Evolutionary conservation across 495 filamentous ascomycete genomes (phyloP).

Genomic region (Trichocladium antarcticum): DNA sequence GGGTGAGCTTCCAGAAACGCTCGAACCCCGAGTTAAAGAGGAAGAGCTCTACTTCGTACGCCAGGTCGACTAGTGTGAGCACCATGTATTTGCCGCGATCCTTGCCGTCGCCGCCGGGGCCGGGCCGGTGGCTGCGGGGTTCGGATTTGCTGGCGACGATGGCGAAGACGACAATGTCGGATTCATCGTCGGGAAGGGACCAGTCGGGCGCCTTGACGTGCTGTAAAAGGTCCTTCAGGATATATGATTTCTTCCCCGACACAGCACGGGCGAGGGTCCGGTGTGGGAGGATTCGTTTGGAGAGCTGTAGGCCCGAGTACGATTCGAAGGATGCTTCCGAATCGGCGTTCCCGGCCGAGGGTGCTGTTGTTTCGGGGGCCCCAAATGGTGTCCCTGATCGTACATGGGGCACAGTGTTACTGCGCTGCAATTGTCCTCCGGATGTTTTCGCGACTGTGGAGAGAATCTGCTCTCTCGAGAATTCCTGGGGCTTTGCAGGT

Average conservation of each 20-base stretch:
- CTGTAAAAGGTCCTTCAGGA: constrained; percentile 72
- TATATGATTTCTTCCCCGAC: constrained; percentile 60
- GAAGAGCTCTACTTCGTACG: constrained; percentile 84
- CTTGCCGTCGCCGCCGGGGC: constrained; percentile 43
- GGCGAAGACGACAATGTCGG: constrained; percentile 77
- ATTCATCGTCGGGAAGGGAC: constrained; percentile 69
- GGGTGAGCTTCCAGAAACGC: constrained; percentile 77
- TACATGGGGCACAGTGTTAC: constrained; percentile 41
- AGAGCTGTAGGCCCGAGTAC: constrained; percentile 75
- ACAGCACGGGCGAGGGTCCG: constrained; percentile 62
- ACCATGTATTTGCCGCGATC: constrained; percentile 79
- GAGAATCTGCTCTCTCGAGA: constrained; percentile 55
- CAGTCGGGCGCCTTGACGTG: constrained; percentile 75
- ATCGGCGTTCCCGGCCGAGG: not conserved
- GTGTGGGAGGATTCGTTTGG: constrained; percentile 78
- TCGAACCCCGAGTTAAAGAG: constrained; percentile 87
- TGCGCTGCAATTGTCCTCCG: constrained; percentile 35
- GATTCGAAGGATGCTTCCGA: constrained; percentile 57
- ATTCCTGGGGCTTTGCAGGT: constrained; percentile 39
- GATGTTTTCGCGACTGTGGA: constrained; percentile 26
- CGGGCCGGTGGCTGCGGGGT: constrained; percentile 55
- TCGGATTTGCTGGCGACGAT: constrained; percentile 80
- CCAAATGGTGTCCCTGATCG: constrained; percentile 12
- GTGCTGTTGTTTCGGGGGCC: not conserved
- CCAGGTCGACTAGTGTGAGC: constrained; percentile 72